A percentile compares a stretch with the other conserved stretches of the same genome.
Conservation (phyloP, 2,329 filamentous ascomycete species). For the Aspergillus fructus region DNA sequence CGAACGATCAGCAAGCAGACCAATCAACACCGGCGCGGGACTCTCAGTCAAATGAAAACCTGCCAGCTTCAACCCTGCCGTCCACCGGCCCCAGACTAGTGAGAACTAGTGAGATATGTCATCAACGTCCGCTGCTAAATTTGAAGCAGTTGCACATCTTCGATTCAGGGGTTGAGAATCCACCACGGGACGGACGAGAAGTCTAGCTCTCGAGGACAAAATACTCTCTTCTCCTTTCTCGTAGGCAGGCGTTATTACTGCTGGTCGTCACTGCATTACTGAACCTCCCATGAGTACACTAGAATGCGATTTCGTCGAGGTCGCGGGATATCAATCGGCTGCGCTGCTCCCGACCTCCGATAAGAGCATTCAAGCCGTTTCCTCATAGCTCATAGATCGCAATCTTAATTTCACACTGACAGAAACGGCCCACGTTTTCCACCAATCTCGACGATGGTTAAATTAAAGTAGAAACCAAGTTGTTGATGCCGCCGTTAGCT, state of each 20-base stretch:
- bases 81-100: constrained; percentile 5
- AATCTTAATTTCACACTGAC: constrained; percentile 4
- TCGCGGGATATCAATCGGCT: background rate
- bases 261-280: background rate
- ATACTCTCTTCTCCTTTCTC: background rate
- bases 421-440: constrained; percentile 11
- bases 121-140: constrained; percentile 10
- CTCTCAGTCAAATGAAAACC: background rate
- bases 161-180: constrained; percentile 16
- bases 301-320: background rate
- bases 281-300: no score
- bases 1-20: constrained; percentile 1
- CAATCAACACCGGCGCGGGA: constrained; percentile 3
- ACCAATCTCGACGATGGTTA: constrained; percentile 1
- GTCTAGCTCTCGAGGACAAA: background rate
- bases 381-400: background rate
- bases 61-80: background rate
- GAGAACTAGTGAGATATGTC: constrained; percentile 17
- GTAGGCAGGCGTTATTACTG: background rate
- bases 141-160: background rate
- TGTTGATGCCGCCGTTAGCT: background rate
- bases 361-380: background rate
- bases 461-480: constrained; percentile 1
- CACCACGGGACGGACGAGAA: constrained; percentile 1
- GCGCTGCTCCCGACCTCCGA: background rate